Conservation (phyloP, 2,329 filamentous ascomycete species). For the Cladosporium sp. region DNA sequence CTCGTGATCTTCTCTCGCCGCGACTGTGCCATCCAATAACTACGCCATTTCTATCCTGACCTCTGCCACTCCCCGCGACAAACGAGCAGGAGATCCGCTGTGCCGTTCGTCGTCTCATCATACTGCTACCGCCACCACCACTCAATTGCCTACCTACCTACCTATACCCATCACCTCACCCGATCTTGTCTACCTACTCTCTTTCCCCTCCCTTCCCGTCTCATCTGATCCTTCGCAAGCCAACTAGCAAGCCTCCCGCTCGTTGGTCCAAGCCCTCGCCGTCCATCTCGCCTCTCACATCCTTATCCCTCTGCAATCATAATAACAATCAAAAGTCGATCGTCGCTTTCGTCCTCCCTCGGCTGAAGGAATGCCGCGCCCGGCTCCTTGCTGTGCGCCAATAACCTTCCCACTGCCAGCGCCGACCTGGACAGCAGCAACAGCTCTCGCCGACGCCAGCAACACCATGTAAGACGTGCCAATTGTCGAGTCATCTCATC, state of each 20-base stretch:
- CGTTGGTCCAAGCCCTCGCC: neutral
- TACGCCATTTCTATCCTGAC: constrained; percentile 1
- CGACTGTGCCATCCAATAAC: neutral
- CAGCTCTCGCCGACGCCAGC: neutral
- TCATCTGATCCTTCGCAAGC: neutral
- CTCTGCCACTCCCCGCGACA: neutral
- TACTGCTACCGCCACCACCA: too few relatives aligned
- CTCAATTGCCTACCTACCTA: too few relatives aligned
- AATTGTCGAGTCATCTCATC: constrained; percentile 10
- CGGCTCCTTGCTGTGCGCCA: constrained; percentile 8
- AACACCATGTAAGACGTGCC: constrained; percentile 10
- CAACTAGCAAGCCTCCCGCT: too few relatives aligned
- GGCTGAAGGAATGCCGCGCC: constrained; percentile 10
- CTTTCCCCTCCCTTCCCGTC: neutral
- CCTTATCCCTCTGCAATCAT: too few relatives aligned
- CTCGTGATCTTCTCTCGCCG: neutral
- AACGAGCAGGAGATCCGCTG: neutral
- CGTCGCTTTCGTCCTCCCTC: neutral
- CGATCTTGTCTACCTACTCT: too few relatives aligned
- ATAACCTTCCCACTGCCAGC: constrained; percentile 4
- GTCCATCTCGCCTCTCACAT: too few relatives aligned
- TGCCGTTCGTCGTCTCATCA: neutral
- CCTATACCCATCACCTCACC: too few relatives aligned
- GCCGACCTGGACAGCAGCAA: neutral
- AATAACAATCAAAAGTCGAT: too few relatives aligned